These are phyloP conservation scores for Chaetomiaceae sp. DNA, from an alignment of 2,329 filamentous ascomycete species.

Conservation along the genomic window DNA sequence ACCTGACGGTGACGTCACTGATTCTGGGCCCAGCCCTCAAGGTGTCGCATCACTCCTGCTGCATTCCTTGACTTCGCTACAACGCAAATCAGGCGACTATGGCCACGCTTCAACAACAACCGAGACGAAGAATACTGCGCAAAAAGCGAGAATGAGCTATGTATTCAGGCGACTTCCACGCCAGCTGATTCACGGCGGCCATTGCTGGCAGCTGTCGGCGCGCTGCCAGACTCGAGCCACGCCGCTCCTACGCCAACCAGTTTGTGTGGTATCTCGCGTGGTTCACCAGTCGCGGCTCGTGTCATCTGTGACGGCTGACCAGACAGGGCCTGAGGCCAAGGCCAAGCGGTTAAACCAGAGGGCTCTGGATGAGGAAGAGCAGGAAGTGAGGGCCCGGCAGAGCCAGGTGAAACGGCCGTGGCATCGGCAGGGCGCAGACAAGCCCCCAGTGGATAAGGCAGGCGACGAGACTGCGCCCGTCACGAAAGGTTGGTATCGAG, in stretches of 20 bases:
- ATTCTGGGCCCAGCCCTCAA: too few species aligned
- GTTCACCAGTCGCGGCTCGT: not conserved
- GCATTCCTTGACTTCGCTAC: too few species aligned
- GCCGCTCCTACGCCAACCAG: not conserved
- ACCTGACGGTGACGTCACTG: too few species aligned
- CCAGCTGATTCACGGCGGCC: constrained; percentile 9
- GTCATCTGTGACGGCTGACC: not conserved
- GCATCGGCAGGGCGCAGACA: constrained; percentile 55
- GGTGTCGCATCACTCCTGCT: too few species aligned
- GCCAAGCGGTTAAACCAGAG: constrained; percentile 29
- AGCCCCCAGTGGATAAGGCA: constrained; percentile 29
- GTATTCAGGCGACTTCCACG: constrained; percentile 17
- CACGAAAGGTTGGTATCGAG: constrained; percentile 28
- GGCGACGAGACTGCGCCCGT: constrained; percentile 22
- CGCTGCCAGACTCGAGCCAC: not conserved
- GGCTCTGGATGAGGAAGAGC: constrained; percentile 32
- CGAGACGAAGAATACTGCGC: too few species aligned
- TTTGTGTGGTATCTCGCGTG: not conserved
- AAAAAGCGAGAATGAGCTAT: constrained; percentile 19
- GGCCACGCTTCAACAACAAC: too few species aligned
- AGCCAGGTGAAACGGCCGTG: constrained; percentile 58
- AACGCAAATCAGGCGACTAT: too few species aligned
- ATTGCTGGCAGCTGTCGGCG: not conserved
- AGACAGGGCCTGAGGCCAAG: constrained; percentile 23
- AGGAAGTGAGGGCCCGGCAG: constrained; percentile 41